Evolutionary conservation across 2,329 filamentous ascomycete species (phyloP), one percentile per base, ranked within the genome.

Genomic region (Thielaviopsis euricoi): DNA sequence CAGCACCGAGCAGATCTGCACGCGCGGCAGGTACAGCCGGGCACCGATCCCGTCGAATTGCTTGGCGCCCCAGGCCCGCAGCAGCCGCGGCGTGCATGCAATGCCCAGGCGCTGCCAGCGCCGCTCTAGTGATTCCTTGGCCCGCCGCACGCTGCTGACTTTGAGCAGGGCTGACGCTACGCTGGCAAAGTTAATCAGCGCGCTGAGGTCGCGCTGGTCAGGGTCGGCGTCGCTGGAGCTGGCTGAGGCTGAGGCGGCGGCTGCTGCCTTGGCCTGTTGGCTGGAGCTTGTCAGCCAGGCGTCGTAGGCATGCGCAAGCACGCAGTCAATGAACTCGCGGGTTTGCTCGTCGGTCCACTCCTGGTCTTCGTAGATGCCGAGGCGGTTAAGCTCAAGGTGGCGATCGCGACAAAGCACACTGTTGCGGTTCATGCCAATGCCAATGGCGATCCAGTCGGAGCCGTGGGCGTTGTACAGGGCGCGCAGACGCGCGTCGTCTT

Each of bases 11-110:
- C 48, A 51, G n/a, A 60, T 26, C 19, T 52, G 53, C 13, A 60
- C 52, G 13, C 55, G 48, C 7, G 58, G 55, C 21, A 60, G 22
- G 29, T 52, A 60, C 21, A 57, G 25, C 12, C 55, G 55, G 6
- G 52, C 40, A 17, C 58, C 49, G 1, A 60, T n/a, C n/a, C 22
- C 19, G n/a, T 60, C 58, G 48, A 60, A 60, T 19, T 40, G 22
- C 29, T 57, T 57, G 17, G 29, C 25, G 43, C 48, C 52, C 58
- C 58, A 60, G 13, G 56, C 53, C 15, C 55, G 51, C n/a, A 60
- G 52, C 13, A 60, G 52, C 19, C 53, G 22, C 17, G 58, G 55
- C 6, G 58, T 60, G n/a, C 57, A 19, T 15, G 33, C n/a, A 19
- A 60, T 55, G 37, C 52, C 43, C 6, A 57, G 52, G 12, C 23